Base-by-base conservation (phyloP, 2,329 filamentous ascomycete genomes). In the Emergomyces pasteurianus region DNA sequence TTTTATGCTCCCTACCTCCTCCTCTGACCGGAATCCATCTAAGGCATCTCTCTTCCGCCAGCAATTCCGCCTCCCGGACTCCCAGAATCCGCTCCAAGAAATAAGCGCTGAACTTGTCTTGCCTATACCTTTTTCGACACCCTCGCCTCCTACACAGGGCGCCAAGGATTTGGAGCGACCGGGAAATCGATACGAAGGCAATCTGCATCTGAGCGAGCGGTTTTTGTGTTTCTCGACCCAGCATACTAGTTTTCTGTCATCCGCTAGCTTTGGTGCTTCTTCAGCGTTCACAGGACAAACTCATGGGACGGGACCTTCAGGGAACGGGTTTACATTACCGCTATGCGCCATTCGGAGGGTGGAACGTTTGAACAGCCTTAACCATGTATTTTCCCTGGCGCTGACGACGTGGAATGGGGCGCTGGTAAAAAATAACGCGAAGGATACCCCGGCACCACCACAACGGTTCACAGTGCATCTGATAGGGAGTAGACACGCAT, bases 211-310 rank as follows among this genome's bases (percentile, higher is more conserved):
- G 65, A 96, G 91, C 73, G 92, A 99, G 77, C 84, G 89, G 67
- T 99, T 89, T 76, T 85, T 99, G 68, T 97, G 92, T 80, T 99
- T 99, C 79, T 96, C 92, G 0, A 96, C 94, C 8, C 90, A 94
- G 58, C 86, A 90, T 18, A 89, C 90, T 10, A 95, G 90, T 77
- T 96, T 96, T 75, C 75, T 89, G 49, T 86, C 86, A 64, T 86
- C 87, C 0, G 88, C 92, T 18, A 95, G 86, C 73, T 85, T 88
- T 23, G 86, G 85, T 64, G 86, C 88, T 0, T 92, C 91, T 23
- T 90, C 87, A 54, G 84, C 85, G 61, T 97, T 95, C 76, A 95
- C 90, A 3, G 94, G 92, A 18, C 90, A 95, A 73, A 96, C 92
- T 34, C 88, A 96, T 71, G 91, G 94, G 62, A 90, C 89, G 26